phyloP scores from a whole-genome alignment of 192 early-diverging fungal genomes.

The Entomortierella lignicola region DNA sequence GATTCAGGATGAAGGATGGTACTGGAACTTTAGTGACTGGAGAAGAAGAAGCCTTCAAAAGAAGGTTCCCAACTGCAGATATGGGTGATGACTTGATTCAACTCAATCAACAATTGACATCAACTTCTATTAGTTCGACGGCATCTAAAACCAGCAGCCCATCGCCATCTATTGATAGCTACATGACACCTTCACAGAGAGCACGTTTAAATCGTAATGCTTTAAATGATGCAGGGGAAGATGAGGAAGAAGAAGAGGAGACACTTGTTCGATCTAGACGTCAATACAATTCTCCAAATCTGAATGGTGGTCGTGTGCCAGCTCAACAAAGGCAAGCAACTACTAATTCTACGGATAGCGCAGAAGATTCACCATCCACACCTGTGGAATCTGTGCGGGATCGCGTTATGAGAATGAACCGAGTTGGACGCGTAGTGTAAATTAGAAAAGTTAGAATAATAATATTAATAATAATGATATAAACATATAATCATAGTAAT shows the following conservation, averaged over 20 bases:
- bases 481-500: no score
- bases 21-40: slow-evolving; percentile 21
- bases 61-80: slow-evolving; percentile 41
- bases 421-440: slow-evolving; percentile 29
- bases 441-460: neutral
- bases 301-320: no score
- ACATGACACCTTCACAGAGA: slow-evolving; percentile 32
- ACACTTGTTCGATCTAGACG: slow-evolving; percentile 29
- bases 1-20: slow-evolving; percentile 53
- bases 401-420: slow-evolving; percentile 41
- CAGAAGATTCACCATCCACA: neutral
- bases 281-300: neutral
- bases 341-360: slow-evolving; percentile 2
- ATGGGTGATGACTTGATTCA: slow-evolving; percentile 35
- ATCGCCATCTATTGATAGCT: no score
- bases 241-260: slow-evolving; percentile 49
- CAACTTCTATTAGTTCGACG: neutral
- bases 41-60: slow-evolving; percentile 44
- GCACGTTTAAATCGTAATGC: neutral
- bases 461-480: no score
- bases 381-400: slow-evolving; percentile 44
- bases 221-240: neutral
- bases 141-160: neutral
- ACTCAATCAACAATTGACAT: neutral
- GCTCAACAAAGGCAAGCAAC: no score